Evolutionary conservation across 305 asterid species (phyloP).

Genomic region (Plantago rigida): DNA sequence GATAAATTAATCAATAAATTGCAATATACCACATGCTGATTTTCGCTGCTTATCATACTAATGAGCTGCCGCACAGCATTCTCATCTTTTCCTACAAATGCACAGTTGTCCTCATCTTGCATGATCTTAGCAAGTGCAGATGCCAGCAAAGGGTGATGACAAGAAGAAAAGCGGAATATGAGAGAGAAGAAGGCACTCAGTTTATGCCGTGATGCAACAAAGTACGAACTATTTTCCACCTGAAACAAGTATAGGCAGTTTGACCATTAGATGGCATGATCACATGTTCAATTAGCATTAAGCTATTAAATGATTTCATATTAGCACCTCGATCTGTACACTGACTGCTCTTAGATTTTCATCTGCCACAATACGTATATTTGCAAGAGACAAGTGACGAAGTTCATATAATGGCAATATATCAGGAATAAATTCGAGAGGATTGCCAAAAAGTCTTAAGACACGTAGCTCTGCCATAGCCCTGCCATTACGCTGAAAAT

Average conservation of each 20-base stretch:
- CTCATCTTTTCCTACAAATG: conserved; percentile 92
- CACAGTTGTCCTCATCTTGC: conserved; percentile 89
- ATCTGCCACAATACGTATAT: conserved; percentile 86
- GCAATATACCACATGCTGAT: conserved; percentile 89
- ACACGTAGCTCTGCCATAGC: conserved; percentile 84
- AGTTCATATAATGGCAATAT: conserved; percentile 79
- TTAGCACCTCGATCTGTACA: conserved; percentile 87
- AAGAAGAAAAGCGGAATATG: conserved; percentile 96
- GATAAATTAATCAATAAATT: conserved; percentile 19
- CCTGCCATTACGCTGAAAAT: conserved; percentile 52
- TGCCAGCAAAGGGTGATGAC: conserved; percentile 98
- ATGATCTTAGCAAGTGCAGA: conserved; percentile 95
- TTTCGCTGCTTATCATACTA: conserved; percentile 97
- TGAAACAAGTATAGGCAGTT: conserved; percentile 36
- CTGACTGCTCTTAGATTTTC: conserved; percentile 74
- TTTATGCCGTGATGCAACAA: conserved; percentile 89
- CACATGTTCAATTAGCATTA: conserved; percentile 17
- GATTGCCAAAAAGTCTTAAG: conserved; percentile 89
- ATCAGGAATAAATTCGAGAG: conserved; percentile 95
- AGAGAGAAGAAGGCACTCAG: conserved; percentile 98
- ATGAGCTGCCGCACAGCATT: conserved; percentile 97
- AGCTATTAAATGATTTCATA: conserved; percentile 24
- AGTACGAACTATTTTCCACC: conserved; percentile 95
- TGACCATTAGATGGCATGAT: conserved; percentile 24
- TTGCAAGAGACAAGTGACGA: conserved; percentile 95